Conservation (phyloP, 257 asterid species). For the Henckelia pumila region DNA sequence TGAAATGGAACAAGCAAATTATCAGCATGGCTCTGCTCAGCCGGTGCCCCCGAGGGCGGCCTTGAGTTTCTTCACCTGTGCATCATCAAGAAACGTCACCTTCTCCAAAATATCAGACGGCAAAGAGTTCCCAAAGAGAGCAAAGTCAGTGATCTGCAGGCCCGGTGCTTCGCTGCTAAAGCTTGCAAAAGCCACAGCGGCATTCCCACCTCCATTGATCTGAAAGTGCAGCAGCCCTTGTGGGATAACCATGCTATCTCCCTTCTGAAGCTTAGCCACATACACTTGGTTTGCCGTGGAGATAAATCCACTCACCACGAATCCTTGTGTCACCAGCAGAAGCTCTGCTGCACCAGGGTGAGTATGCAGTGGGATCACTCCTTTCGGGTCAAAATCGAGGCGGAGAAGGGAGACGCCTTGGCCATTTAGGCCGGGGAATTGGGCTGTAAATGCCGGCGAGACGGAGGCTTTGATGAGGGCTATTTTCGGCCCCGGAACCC, state of each 20-base stretch:
- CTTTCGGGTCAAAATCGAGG: constrained; percentile 57
- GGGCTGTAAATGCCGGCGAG: constrained; percentile 61
- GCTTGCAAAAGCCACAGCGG: constrained; percentile 51
- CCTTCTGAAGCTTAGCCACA: constrained; percentile 49
- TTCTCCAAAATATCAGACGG: constrained; percentile 42
- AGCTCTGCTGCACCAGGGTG: constrained; percentile 75
- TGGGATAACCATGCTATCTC: constrained; percentile 64
- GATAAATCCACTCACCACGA: constrained; percentile 47
- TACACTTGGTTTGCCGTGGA: constrained; percentile 56
- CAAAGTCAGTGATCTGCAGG: constrained; percentile 55
- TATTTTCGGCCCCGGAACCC: constrained; percentile 52
- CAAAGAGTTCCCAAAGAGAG: constrained; percentile 53
- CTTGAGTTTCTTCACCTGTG: constrained; percentile 54
- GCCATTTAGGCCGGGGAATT: constrained; percentile 70
- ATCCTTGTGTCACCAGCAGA: constrained; percentile 47
- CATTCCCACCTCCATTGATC: constrained; percentile 51
- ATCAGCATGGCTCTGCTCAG: not conserved
- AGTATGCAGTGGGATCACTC: constrained; percentile 72
- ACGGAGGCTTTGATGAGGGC: constrained; percentile 72
- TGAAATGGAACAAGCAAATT: no score
- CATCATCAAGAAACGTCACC: constrained; percentile 60
- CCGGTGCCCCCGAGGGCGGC: constrained; percentile 47
- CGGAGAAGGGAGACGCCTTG: constrained; percentile 69
- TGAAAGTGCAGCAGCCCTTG: constrained; percentile 76
- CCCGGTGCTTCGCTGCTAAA: constrained; percentile 71